Evolutionary conservation across 306 rosid species (phyloP), one percentile per base, ranked within the genome.

Genomic region (Trichosanthes cucumerina): DNA sequence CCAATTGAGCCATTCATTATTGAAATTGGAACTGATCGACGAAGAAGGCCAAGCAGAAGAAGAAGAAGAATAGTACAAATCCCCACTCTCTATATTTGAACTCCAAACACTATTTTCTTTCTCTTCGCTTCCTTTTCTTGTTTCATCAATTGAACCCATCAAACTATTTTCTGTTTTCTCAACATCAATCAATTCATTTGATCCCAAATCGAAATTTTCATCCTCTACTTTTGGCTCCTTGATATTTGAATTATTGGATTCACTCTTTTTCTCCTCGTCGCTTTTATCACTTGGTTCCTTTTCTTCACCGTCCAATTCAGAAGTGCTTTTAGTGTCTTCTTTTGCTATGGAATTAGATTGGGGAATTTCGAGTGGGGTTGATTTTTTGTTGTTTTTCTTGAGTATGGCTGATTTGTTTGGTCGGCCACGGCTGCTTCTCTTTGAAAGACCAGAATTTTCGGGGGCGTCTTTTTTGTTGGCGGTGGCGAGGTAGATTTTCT

Each of bases 1-100:
- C 88, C 90, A 87, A 64, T 87, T 84, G 57, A 80, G 60, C 91
- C 91, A 87, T n/a, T 81, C 85, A 81, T 82, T 80, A 14, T 87
- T 87, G 80, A 87, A 86, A 28, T 71, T 80, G 12, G 84, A 83
- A 82, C 77, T 80, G 77, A 82, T 76, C 5, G 89, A 79, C 1
- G 91, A 88, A 75, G 80, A 28, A 28, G 33, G 78, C 75, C 28
- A 36, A 46, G 60, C 76, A 33, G 79, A 79, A 7, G 53, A 16
- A 50, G 58, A 53, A 19, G 58, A 53, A 53, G 57, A 50, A 6
- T 36, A 65, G 69, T 66, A 78, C 82, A 83, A 80, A 1, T 88
- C 87, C 56, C 72, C 91, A 79, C 79, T 54, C 21, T 72, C 91
- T 26, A 56, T 79, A 77, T 84, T 81, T 66, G 88, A 82, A 77